Base-by-base conservation (phyloP, 1,284 basidiomycete genomes). In the Ganoderma meredithae region DNA sequence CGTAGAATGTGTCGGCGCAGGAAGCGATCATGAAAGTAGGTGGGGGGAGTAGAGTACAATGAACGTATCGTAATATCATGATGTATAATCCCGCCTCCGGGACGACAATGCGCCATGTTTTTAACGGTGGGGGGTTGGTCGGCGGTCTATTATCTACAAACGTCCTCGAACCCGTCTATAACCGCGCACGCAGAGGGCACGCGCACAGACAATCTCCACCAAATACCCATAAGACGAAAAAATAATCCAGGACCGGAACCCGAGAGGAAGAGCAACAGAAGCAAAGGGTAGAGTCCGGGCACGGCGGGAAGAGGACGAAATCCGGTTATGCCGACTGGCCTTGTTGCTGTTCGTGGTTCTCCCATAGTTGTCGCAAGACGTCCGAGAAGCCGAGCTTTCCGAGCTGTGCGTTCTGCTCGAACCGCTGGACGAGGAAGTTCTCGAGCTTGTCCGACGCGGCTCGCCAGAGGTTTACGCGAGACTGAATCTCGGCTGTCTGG, bases 331-430 rank as follows among this genome's bases (percentile, higher is more conserved):
- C 69, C 65, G 74, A 68, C 53, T 75, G 76, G 36, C 22, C 39
- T 59, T 71, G 72, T 71, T 81, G 80, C 52, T 80, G 79, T 63
- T 86, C 80, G 72, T 85, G 81, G 63, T 80, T 83, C 73, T 94
- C 91, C 89, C 90, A 91, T 74, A 95, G 79, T 70, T 85, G 85
- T 74, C 90, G 84, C 71, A 97, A 81, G 33, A 97, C 95, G 78
- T 95, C 93, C 64, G 94, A 93, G 79, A 97, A 96, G 12, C 92
- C 95, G 64, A 90, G 82, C 80, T 95, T 95, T 62, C 95, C 95
- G 33, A 92, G 82, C 56, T 91, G 90, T 1, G 95, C 95, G 76
- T 97, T 97, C 78, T 93, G 90, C 78, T 93, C 91, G 75, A 97
- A 97, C 66, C 95, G 86, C 79, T 95, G 90, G 36, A 91, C 89